phyloP scores from a whole-genome alignment of 371 early-diverging fungal genomes.

The Fennellomyces sp. region DNA sequence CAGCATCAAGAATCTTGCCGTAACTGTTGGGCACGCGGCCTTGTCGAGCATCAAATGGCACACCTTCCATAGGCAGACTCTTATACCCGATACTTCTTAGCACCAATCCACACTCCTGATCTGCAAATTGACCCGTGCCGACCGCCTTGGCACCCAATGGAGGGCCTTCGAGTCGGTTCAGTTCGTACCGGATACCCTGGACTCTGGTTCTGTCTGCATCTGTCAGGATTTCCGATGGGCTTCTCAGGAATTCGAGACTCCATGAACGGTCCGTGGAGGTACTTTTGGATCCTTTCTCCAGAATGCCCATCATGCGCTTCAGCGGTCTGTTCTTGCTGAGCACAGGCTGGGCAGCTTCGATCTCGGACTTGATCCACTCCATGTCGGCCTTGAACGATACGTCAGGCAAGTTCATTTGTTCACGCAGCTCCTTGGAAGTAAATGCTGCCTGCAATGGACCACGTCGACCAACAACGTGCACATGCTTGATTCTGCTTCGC shows the following conservation, averaged over 20 bases:
- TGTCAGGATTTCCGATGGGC: slow-evolving; percentile 63
- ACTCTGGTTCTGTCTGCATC: slow-evolving; percentile 21
- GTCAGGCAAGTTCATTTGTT: slow-evolving; percentile 79
- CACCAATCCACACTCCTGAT: slow-evolving; percentile 65
- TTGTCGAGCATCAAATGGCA: slow-evolving; percentile 77
- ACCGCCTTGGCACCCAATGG: slow-evolving; percentile 53
- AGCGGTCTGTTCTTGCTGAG: slow-evolving; percentile 66
- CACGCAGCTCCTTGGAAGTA: slow-evolving; percentile 95
- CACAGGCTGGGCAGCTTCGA: slow-evolving; percentile 24
- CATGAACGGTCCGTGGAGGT: slow-evolving; percentile 59
- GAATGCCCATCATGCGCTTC: slow-evolving; percentile 77
- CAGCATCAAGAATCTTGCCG: slow-evolving; percentile 72
- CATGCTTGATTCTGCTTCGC: slow-evolving; percentile 74
- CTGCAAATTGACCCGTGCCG: slow-evolving; percentile 59
- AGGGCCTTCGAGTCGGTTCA: slow-evolving; percentile 72
- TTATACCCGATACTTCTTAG: slow-evolving; percentile 90
- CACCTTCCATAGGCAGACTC: slow-evolving; percentile 66
- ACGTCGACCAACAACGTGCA: slow-evolving; percentile 88
- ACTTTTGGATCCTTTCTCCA: slow-evolving; percentile 63
- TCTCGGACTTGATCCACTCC: slow-evolving; percentile 52
- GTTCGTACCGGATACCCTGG: slow-evolving; percentile 60
- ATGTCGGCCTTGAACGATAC: slow-evolving; percentile 65
- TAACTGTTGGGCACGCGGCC: slow-evolving; percentile 77
- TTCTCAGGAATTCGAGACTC: slow-evolving; percentile 73
- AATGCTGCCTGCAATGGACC: slow-evolving; percentile 93